phyloP scores from a whole-genome alignment of 1,284 basidiomycete species.

The Austroboletus niveus region DNA sequence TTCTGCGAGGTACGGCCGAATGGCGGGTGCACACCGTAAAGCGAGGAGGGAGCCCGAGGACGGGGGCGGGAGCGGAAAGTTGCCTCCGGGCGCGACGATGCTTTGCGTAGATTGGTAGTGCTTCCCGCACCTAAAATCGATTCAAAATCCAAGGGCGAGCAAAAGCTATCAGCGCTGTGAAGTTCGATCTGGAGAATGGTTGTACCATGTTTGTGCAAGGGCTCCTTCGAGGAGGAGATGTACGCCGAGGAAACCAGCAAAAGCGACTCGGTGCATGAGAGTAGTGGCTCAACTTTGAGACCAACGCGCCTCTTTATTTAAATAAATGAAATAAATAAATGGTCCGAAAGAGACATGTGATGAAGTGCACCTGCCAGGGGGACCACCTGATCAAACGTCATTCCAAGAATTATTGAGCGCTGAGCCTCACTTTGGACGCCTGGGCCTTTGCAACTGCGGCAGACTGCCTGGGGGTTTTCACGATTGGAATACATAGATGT shows the following conservation, averaged over 20 bases:
- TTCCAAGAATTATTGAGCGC: too few relatives aligned
- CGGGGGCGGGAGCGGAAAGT: conserved; percentile 22
- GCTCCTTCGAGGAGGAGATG: conserved; percentile 24
- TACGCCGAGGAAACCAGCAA: conserved; percentile 8
- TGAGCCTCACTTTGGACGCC: too few relatives aligned
- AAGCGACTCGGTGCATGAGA: conserved; percentile 23
- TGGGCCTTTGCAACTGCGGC: too few relatives aligned
- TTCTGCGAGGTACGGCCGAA: conserved; percentile 33
- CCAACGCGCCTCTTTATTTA: too few relatives aligned
- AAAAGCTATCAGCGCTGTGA: background rate
- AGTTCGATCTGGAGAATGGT: background rate
- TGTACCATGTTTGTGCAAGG: conserved; percentile 36
- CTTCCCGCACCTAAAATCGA: conserved; percentile 29
- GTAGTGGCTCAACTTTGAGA: background rate
- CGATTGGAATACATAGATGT: too few relatives aligned
- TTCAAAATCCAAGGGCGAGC: too few relatives aligned
- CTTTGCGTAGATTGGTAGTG: conserved; percentile 23
- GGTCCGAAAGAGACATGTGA: too few relatives aligned
- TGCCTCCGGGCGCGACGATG: conserved; percentile 22
- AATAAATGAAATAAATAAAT: too few relatives aligned
- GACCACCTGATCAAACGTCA: too few relatives aligned
- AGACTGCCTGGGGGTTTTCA: too few relatives aligned
- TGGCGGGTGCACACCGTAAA: conserved; percentile 30
- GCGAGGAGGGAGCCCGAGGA: conserved; percentile 28
- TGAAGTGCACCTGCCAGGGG: too few relatives aligned